Conservation (phyloP, 306 rosid species). For the Medicago lupulina region DNA sequence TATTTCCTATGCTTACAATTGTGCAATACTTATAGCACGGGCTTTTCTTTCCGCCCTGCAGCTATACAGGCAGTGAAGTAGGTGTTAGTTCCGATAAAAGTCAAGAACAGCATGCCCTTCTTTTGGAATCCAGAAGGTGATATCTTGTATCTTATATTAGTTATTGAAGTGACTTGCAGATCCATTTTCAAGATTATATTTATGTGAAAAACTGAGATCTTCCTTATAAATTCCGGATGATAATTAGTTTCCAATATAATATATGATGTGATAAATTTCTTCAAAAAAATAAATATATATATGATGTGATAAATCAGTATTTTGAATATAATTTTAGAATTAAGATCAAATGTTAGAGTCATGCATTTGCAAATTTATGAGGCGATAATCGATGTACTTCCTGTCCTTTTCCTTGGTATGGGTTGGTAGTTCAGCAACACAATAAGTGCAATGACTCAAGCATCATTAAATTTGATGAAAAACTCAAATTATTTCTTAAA, state of each 20-base stretch:
- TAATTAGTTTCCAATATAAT: not conserved
- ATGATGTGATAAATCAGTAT: not conserved
- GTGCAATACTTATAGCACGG: constrained; percentile 31
- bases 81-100: constrained; percentile 58
- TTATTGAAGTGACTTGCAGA: constrained; percentile 14
- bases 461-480: constrained; percentile 23
- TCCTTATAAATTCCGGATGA: not conserved
- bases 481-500: not conserved
- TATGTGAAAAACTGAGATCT: not conserved
- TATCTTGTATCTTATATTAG: constrained; percentile 34
- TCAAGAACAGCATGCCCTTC: constrained; percentile 83
- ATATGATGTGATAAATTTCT: not conserved
- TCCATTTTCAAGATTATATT: constrained; percentile 13
- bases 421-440: constrained; percentile 5
- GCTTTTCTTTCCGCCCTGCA: constrained; percentile 46
- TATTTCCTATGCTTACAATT: constrained; percentile 10
- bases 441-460: not conserved
- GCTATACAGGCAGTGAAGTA: constrained; percentile 72
- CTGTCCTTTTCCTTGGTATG: not conserved
- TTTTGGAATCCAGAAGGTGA: constrained; percentile 86
- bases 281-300: no score
- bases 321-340: constrained; percentile 29
- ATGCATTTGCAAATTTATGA: not conserved
- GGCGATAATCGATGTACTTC: constrained; percentile 10
- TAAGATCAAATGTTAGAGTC: constrained; percentile 16